A percentile compares a stretch with the other conserved stretches of the same genome.
Evolutionary conservation across 1,284 basidiomycete genomes (phyloP).

Genomic region (Pseudomicrostroma phylloplanum): DNA sequence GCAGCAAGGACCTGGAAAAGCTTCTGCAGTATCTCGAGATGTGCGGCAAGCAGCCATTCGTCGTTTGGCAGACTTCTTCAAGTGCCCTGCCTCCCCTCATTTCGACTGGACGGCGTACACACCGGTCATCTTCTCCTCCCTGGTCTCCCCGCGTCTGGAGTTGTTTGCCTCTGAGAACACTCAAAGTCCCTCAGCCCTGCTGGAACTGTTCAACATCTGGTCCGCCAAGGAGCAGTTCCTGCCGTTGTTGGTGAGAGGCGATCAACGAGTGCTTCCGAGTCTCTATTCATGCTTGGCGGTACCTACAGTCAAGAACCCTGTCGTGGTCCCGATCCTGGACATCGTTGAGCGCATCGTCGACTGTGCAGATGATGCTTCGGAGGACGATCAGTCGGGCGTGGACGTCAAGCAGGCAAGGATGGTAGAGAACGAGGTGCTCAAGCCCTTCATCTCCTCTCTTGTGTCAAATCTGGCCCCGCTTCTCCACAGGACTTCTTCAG

Average conservation of each 20-base stretch:
- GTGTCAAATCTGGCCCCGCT: constrained; percentile 64
- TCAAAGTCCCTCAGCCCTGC: constrained; percentile 79
- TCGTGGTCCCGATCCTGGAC: constrained; percentile 76
- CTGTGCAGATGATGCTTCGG: constrained; percentile 53
- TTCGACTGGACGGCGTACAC: constrained; percentile 76
- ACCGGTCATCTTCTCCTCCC: constrained; percentile 61
- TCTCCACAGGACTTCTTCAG: constrained; percentile 18
- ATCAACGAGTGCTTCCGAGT: constrained; percentile 66
- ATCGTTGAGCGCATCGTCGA: constrained; percentile 70
- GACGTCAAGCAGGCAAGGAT: constrained; percentile 5
- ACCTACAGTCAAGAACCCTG: constrained; percentile 76
- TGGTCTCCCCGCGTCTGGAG: constrained; percentile 76
- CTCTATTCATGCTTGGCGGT: constrained; percentile 75
- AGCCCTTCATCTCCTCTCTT: constrained; percentile 69
- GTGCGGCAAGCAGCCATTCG: constrained; percentile 78
- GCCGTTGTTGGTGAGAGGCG: constrained; percentile 64
- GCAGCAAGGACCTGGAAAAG: constrained; percentile 2
- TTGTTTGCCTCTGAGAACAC: constrained; percentile 77
- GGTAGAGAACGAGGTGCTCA: constrained; percentile 55
- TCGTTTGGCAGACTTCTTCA: constrained; percentile 82
- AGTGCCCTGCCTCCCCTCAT: constrained; percentile 49
- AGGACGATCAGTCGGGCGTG: constrained; percentile 51
- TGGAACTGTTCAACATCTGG: constrained; percentile 82
- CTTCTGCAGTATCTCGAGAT: constrained; percentile 34
- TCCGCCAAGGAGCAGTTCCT: constrained; percentile 61